These are phyloP conservation scores for Coemansia sp. DNA, from an alignment of 192 early-diverging fungal genomes.

Conservation along the genomic window DNA sequence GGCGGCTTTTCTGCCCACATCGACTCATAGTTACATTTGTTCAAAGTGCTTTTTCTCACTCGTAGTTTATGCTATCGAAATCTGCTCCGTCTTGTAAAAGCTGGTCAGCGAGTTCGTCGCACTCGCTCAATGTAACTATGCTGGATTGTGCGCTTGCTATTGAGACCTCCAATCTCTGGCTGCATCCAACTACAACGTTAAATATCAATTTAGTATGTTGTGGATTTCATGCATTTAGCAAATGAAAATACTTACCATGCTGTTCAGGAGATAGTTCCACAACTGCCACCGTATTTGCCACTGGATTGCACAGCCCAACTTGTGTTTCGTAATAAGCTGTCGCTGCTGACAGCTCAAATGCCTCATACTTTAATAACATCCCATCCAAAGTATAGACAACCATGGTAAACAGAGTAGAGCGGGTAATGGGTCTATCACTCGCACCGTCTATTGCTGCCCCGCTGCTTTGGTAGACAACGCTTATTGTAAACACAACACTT, in stretches of 20 bases:
- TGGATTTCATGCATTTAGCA: not conserved
- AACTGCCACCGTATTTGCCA: slow-evolving; percentile 11
- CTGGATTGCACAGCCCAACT: slow-evolving; percentile 35
- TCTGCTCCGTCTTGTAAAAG: not conserved
- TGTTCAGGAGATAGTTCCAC: slow-evolving; percentile 32
- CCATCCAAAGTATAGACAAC: slow-evolving; percentile 27
- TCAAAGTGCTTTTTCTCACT: not conserved
- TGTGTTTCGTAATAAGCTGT: slow-evolving; percentile 23
- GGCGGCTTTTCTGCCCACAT: not conserved
- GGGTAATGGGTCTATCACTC: not conserved
- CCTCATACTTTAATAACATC: slow-evolving; percentile 32
- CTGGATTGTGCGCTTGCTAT: not conserved
- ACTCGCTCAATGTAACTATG: too few relatives aligned
- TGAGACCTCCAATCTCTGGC: slow-evolving; percentile 7
- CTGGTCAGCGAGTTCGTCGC: not conserved
- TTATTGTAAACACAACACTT: slow-evolving; percentile 32
- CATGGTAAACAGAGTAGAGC: slow-evolving; percentile 12
- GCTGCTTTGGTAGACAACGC: not conserved
- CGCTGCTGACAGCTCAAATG: slow-evolving; percentile 6
- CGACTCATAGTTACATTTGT: not conserved
- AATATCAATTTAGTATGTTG: not conserved
- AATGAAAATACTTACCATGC: slow-evolving; percentile 23
- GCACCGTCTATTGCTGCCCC: not conserved
- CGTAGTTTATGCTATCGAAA: not conserved
- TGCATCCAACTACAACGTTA: slow-evolving; percentile 25